Conservation (phyloP, 169 alveolate genomes). For the Plasmodium relictum region DNA sequence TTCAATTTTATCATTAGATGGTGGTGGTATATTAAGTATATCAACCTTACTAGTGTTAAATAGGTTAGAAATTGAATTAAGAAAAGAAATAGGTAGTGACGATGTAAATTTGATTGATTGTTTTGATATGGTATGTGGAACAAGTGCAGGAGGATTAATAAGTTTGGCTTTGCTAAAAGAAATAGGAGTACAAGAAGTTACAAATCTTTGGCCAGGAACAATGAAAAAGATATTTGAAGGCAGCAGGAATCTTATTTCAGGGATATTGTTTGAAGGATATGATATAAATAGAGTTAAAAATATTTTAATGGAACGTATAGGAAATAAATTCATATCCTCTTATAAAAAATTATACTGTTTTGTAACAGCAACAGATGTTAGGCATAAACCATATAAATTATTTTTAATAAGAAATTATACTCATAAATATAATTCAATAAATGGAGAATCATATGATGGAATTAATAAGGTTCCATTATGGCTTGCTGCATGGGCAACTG, state of each 20-base stretch:
- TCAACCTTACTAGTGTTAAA: slow-evolving; percentile 81
- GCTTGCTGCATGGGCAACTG: slow-evolving; percentile 90
- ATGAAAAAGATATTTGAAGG: slow-evolving; percentile 82
- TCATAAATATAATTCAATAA: slow-evolving; percentile 65
- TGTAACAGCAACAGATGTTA: slow-evolving; percentile 88
- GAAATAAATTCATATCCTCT: slow-evolving; percentile 81
- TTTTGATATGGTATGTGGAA: slow-evolving; percentile 86
- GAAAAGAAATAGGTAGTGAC: slow-evolving; percentile 77
- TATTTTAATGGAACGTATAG: slow-evolving; percentile 78
- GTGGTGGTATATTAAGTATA: slow-evolving; percentile 86
- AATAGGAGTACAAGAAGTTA: slow-evolving; percentile 78
- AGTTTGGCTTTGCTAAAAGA: slow-evolving; percentile 85
- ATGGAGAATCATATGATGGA: slow-evolving; percentile 82
- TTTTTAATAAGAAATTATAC: slow-evolving; percentile 85
- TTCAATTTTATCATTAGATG: slow-evolving; percentile 86
- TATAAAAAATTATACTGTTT: slow-evolving; percentile 77
- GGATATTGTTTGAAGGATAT: slow-evolving; percentile 84
- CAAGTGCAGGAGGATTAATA: slow-evolving; percentile 88
- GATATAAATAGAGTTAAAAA: slow-evolving; percentile 76
- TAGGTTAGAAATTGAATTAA: slow-evolving; percentile 81
- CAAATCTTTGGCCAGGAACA: slow-evolving; percentile 76
- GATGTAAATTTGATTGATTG: slow-evolving; percentile 82
- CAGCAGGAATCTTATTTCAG: slow-evolving; percentile 82
- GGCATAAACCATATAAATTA: slow-evolving; percentile 82
- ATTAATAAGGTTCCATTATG: slow-evolving; percentile 86